Evolutionary conservation across 352 stramenopile genomes (phyloP).

Genomic region (Phytopythium sindhum): DNA sequence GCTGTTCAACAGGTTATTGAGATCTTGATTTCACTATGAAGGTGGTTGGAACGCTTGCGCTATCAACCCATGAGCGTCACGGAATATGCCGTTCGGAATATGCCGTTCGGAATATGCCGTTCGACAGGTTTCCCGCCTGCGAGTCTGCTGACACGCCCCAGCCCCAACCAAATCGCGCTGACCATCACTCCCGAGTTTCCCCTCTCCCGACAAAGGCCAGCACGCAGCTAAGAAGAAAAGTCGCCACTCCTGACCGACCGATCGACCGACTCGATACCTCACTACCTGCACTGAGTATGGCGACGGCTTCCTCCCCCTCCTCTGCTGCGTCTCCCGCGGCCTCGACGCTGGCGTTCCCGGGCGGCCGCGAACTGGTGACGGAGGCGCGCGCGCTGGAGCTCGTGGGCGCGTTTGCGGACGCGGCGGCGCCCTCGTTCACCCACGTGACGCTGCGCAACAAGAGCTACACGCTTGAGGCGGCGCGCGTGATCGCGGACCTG

Average conservation of each 20-base stretch:
- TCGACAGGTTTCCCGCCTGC: not conserved
- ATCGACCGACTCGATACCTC: not conserved
- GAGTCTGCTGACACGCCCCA: too few relatives aligned
- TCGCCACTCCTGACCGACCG: not conserved
- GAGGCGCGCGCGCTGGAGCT: slow-evolving; percentile 68
- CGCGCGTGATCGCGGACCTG: slow-evolving; percentile 71
- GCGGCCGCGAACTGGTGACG: slow-evolving; percentile 78
- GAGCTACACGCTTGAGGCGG: slow-evolving; percentile 81
- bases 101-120: not conserved
- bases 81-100: not conserved
- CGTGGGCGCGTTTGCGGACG: slow-evolving; percentile 39
- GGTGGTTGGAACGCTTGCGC: not conserved
- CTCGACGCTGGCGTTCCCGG: slow-evolving; percentile 55
- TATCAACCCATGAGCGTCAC: not conserved
- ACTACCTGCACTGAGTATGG: not conserved
- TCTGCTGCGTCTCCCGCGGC: not conserved
- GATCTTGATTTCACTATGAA: not conserved
- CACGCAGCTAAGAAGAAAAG: not conserved
- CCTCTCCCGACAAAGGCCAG: not conserved
- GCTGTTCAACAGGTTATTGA: not conserved
- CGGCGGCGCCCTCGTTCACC: slow-evolving; percentile 43
- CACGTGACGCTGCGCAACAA: slow-evolving; percentile 88
- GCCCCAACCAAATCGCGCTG: not conserved
- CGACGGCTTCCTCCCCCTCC: not conserved
- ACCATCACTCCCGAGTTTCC: not conserved